Conservation (phyloP, 75 land plant species). For the Larix kaempferi region DNA sequence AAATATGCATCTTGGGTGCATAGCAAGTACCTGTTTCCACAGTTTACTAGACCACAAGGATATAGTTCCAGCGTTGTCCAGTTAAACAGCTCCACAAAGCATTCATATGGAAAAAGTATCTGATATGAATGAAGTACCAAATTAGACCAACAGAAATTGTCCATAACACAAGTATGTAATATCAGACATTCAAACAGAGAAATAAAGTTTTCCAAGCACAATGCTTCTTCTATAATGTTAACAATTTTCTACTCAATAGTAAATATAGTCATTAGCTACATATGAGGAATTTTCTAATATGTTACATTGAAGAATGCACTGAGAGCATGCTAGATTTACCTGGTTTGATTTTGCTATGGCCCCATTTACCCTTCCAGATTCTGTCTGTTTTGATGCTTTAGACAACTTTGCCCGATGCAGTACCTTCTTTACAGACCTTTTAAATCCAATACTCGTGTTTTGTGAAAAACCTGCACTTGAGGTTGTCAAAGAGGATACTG, state of each 20-base stretch:
- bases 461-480: neutral
- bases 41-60: constrained; percentile 68
- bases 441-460: constrained; percentile 18
- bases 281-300: too few relatives aligned
- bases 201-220: neutral
- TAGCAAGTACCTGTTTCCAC: constrained; percentile 68
- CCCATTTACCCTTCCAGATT: constrained; percentile 9
- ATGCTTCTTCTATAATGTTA: too few relatives aligned
- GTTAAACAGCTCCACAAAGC: constrained; percentile 49
- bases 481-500: neutral
- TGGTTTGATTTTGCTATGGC: constrained; percentile 7
- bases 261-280: too few relatives aligned
- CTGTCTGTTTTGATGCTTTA: constrained; percentile 20
- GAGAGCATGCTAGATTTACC: neutral
- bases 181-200: neutral
- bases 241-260: too few relatives aligned
- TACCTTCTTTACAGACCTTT: constrained; percentile 36
- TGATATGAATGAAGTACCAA: constrained; percentile 21
- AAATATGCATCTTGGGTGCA: neutral
- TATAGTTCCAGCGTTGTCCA: constrained; percentile 34
- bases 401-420: constrained; percentile 21
- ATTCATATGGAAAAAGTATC: constrained; percentile 54
- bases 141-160: neutral
- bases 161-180: neutral
- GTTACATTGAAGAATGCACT: neutral